Evolutionary conservation across 768 basidiomycete species (phyloP).

Genomic region (Boletus barrowsii): DNA sequence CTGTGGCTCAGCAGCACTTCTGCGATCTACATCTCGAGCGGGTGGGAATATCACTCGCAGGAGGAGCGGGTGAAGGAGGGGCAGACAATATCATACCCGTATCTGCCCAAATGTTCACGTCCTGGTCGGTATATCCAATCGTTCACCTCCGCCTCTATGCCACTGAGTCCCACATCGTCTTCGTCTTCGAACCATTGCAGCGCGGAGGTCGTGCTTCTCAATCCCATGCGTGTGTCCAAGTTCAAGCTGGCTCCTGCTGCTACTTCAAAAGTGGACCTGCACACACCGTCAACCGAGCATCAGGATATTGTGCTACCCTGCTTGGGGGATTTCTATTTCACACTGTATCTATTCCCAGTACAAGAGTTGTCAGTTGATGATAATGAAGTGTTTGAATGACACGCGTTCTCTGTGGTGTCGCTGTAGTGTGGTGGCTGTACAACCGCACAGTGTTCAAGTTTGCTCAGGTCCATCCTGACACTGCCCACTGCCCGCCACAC

Average conservation of each 20-base stretch:
- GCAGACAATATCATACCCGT: constrained; percentile 26
- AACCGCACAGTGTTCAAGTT: too few species aligned
- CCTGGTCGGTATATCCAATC: constrained; percentile 2
- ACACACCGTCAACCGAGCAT: not conserved
- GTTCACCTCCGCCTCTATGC: not conserved
- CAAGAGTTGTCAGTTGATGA: too few species aligned
- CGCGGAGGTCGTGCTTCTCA: not conserved
- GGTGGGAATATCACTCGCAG: not conserved
- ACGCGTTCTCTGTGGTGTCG: too few species aligned
- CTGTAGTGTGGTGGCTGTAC: too few species aligned
- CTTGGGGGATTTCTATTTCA: too few species aligned
- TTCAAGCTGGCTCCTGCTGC: constrained; percentile 16
- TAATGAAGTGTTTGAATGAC: too few species aligned
- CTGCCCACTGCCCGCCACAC: too few species aligned
- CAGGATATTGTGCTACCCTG: too few species aligned
- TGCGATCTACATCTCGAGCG: constrained; percentile 28
- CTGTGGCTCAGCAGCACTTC: constrained; percentile 9
- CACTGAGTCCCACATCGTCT: not conserved
- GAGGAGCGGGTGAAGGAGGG: constrained; percentile 15
- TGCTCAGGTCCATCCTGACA: too few species aligned
- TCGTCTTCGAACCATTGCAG: not conserved
- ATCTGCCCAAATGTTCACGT: constrained; percentile 13
- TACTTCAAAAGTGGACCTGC: not conserved
- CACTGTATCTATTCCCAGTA: too few species aligned
- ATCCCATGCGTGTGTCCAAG: constrained; percentile 10